These are phyloP conservation scores for Xylariaceae sp. DNA, from an alignment of 2,329 filamentous ascomycete species.

Conservation along the genomic window DNA sequence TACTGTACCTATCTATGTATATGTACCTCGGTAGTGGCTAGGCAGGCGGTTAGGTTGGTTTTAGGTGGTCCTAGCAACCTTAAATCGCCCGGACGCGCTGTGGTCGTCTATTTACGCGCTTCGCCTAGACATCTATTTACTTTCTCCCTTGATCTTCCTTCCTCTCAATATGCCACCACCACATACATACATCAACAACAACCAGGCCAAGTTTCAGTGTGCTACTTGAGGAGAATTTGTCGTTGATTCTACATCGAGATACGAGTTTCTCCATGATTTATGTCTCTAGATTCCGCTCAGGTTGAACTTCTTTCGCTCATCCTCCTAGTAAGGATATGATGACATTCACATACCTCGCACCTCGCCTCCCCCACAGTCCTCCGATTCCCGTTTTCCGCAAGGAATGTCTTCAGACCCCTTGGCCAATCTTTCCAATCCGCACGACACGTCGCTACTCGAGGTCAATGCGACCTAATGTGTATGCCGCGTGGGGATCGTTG, in stretches of 20 bases:
- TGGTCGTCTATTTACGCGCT: constrained; percentile 21
- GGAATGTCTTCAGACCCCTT: constrained; percentile 65
- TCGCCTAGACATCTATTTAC: constrained; percentile 25
- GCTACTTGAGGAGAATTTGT: constrained; percentile 40
- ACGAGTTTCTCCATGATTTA: constrained; percentile 34
- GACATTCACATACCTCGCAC: constrained; percentile 61
- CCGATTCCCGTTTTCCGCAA: constrained; percentile 74
- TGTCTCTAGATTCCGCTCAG: constrained; percentile 34
- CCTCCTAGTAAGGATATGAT: constrained; percentile 34
- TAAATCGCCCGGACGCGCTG: constrained; percentile 17
- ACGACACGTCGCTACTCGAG: constrained; percentile 65
- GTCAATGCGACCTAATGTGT: constrained; percentile 62
- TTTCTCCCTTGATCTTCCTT: constrained; percentile 9
- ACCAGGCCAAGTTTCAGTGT: constrained; percentile 31
- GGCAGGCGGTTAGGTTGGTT: not conserved
- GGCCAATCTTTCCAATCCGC: constrained; percentile 43
- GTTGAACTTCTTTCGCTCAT: constrained; percentile 55
- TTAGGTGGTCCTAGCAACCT: constrained; percentile 21
- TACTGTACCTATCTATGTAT: not conserved
- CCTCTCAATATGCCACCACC: constrained; percentile 32
- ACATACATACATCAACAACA: constrained; percentile 26
- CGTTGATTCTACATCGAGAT: constrained; percentile 43
- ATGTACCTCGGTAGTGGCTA: not conserved
- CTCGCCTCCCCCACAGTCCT: constrained; percentile 81
- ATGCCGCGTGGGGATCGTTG: constrained; percentile 56